phyloP scores from a whole-genome alignment of 768 basidiomycete species.

The Mycena indigotica region DNA sequence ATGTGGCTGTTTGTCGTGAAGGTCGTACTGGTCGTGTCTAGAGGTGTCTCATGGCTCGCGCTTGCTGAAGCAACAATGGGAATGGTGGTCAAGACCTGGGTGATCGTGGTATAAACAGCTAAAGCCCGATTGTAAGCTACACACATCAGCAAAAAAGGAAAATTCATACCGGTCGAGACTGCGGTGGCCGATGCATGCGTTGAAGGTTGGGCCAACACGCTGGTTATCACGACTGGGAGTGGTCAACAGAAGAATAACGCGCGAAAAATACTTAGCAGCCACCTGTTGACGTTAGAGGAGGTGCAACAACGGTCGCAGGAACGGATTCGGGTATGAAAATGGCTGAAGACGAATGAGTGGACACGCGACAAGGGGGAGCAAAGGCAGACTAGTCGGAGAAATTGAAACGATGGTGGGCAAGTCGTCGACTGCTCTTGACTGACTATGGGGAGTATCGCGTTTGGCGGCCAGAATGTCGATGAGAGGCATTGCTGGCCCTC shows the following conservation, averaged over 20 bases:
- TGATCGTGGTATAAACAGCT: constrained; percentile 20
- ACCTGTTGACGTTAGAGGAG: no score
- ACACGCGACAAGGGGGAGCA: neutral
- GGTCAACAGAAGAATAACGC: no score
- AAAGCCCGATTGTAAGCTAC: constrained; percentile 5
- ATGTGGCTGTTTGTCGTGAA: neutral
- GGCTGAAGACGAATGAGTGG: neutral
- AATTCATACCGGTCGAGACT: constrained; percentile 6
- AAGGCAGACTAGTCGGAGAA: neutral
- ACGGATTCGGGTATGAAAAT: neutral
- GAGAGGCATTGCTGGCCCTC: neutral
- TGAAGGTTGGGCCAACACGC: neutral
- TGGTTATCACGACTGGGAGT: neutral
- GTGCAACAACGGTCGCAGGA: neutral
- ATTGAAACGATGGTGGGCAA: neutral
- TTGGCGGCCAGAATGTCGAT: neutral
- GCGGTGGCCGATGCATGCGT: neutral
- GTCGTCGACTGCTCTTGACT: neutral
- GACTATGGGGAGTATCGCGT: neutral
- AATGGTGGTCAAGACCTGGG: constrained; percentile 15
- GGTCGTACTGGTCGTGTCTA: constrained; percentile 1
- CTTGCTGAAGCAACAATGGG: neutral
- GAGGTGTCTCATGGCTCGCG: neutral
- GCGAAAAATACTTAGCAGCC: neutral
- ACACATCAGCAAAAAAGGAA: neutral